These are phyloP conservation scores for Trifolium fragiferum DNA, from an alignment of 306 rosid genomes.

Conservation along the genomic window DNA sequence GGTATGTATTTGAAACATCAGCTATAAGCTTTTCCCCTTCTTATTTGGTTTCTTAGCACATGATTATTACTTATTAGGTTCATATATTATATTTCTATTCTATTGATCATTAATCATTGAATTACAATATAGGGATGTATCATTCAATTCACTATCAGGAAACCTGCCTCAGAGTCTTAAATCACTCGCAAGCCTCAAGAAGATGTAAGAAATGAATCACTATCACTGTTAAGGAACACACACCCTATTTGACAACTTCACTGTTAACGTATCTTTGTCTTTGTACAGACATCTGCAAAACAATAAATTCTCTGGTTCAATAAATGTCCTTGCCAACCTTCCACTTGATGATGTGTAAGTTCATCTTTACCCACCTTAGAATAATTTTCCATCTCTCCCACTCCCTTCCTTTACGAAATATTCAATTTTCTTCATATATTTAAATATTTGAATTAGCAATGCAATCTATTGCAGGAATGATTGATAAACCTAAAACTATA, in stretches of 20 bases:
- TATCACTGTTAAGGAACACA: constrained; percentile 15
- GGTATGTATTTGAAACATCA: constrained; percentile 2
- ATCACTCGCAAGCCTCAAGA: constrained; percentile 66
- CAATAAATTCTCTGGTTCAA: constrained; percentile 75
- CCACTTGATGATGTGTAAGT: constrained; percentile 83
- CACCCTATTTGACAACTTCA: constrained; percentile 18
- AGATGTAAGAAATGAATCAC: constrained; percentile 60
- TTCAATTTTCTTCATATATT: constrained; percentile 33
- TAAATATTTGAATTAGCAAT: constrained; percentile 22
- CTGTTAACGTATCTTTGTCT: constrained; percentile 36
- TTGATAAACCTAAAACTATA: neutral
- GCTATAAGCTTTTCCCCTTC: neutral
- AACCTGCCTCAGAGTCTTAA: constrained; percentile 79
- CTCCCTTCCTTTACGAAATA: constrained; percentile 8
- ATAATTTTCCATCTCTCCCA: neutral
- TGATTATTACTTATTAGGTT: constrained; percentile 8
- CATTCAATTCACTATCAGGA: constrained; percentile 78
- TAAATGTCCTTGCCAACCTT: constrained; percentile 68
- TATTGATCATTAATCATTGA: constrained; percentile 27
- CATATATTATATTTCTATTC: constrained; percentile 26
- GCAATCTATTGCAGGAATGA: constrained; percentile 32
- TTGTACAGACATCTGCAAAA: constrained; percentile 71
- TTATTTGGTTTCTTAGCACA: constrained; percentile 17
- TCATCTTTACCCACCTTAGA: constrained; percentile 20
- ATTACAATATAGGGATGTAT: constrained; percentile 72